Conservation (phyloP, 2,329 filamentous ascomycete genomes). For the Verticillium longisporum region DNA sequence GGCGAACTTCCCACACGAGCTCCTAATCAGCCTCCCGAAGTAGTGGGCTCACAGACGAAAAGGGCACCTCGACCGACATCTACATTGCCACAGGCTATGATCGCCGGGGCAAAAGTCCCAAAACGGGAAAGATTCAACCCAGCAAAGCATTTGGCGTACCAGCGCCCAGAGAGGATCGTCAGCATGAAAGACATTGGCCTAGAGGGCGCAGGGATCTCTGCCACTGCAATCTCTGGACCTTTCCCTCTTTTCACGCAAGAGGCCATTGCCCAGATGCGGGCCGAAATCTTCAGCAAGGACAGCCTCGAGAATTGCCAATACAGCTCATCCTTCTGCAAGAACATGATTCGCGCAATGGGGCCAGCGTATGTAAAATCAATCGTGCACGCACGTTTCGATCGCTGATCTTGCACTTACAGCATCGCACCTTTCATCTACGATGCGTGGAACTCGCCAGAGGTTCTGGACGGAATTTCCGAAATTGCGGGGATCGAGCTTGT, state of each 20-base stretch:
- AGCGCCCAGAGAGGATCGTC: slow-evolving; percentile 41
- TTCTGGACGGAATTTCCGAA: slow-evolving; percentile 38
- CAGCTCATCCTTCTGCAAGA: slow-evolving; percentile 36
- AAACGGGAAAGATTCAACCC: slow-evolving; percentile 38
- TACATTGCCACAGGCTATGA: slow-evolving; percentile 18
- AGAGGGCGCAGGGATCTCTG: slow-evolving; percentile 51
- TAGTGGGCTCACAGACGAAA: slow-evolving; percentile 22
- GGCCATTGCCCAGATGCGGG: slow-evolving; percentile 54
- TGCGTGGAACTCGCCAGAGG: slow-evolving; percentile 33
- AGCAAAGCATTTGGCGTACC: slow-evolving; percentile 46
- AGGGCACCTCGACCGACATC: slow-evolving; percentile 18
- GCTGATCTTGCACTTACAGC: slow-evolving; percentile 18
- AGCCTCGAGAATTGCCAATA: slow-evolving; percentile 51
- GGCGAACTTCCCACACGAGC: background rate
- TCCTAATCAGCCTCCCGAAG: slow-evolving; percentile 7
- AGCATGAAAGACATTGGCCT: slow-evolving; percentile 59
- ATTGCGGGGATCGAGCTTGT: slow-evolving; percentile 49
- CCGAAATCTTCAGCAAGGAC: slow-evolving; percentile 51
- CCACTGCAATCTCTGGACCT: slow-evolving; percentile 56
- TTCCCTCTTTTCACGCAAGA: slow-evolving; percentile 58
- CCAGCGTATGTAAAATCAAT: slow-evolving; percentile 34
- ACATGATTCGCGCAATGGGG: slow-evolving; percentile 44
- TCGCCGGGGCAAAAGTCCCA: slow-evolving; percentile 14
- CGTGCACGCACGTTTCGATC: background rate
- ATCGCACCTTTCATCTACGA: slow-evolving; percentile 57